Conservation (phyloP, 331 rosid genomes). For the Acacia concinna region DNA sequence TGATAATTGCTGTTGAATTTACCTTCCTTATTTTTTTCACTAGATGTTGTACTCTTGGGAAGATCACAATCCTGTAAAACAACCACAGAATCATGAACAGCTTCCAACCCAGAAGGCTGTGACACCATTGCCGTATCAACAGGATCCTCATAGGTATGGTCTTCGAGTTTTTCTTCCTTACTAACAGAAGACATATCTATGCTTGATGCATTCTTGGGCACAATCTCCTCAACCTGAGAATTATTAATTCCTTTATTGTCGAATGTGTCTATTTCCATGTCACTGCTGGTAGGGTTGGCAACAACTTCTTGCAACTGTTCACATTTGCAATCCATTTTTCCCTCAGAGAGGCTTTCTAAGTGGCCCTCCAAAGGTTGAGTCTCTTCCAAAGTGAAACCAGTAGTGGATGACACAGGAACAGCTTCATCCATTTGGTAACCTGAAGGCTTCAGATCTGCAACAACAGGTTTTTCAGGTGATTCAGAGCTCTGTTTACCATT, state of each 20-base stretch:
- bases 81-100: constrained; percentile 6
- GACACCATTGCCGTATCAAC: neutral
- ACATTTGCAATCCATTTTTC: constrained; percentile 15
- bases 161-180: neutral
- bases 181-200: constrained; percentile 3
- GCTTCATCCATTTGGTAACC: neutral
- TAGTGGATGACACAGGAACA: neutral
- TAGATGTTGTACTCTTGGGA: neutral
- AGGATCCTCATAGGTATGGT: constrained; percentile 1
- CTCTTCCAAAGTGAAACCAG: neutral
- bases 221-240: constrained; percentile 28
- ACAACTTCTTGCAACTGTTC: constrained; percentile 21
- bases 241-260: neutral
- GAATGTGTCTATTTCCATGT: constrained; percentile 22
- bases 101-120: constrained; percentile 10
- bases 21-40: neutral
- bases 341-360: constrained; percentile 21
- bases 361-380: constrained; percentile 30
- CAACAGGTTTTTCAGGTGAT: constrained; percentile 29
- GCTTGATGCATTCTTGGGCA: neutral
- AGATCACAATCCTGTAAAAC: constrained; percentile 23
- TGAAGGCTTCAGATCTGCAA: constrained; percentile 24
- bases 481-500: constrained; percentile 11
- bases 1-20: neutral
- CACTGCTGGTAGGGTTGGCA: neutral